phyloP scores from a whole-genome alignment of 805 yeast species.

The Ogataea trehaloabstinens region DNA sequence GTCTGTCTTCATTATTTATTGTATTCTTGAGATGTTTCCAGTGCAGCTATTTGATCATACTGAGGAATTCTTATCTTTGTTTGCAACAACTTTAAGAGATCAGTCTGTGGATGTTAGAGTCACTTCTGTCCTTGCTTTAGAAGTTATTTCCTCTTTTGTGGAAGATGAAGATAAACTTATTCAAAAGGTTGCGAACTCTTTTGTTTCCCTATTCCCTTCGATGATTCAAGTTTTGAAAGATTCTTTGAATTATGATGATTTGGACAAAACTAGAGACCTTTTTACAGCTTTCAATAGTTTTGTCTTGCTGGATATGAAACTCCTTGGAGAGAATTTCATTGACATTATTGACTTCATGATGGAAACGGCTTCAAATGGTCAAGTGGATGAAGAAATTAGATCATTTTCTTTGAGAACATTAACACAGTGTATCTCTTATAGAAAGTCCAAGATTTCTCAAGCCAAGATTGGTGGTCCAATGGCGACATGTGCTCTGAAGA shows the following conservation, averaged over 20 bases:
- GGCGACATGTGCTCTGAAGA: slow-evolving; percentile 67
- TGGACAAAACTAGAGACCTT: slow-evolving; percentile 66
- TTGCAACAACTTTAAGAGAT: slow-evolving; percentile 62
- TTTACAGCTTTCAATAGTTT: slow-evolving; percentile 85
- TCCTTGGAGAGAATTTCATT: slow-evolving; percentile 72
- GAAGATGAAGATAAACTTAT: slow-evolving; percentile 56
- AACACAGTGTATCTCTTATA: slow-evolving; percentile 71
- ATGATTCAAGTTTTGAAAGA: slow-evolving; percentile 80
- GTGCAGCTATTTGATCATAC: slow-evolving; percentile 56
- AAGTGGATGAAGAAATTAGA: slow-evolving; percentile 78
- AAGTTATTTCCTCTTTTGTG: slow-evolving; percentile 61
- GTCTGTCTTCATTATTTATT: slow-evolving; percentile 74
- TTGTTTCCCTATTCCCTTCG: slow-evolving; percentile 67
- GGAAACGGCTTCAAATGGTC: slow-evolving; percentile 66
- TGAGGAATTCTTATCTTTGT: slow-evolving; percentile 67
- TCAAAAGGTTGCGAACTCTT: slow-evolving; percentile 41
- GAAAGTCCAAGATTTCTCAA: slow-evolving; percentile 75
- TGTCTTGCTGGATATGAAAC: slow-evolving; percentile 68
- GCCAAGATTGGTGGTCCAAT: slow-evolving; percentile 83
- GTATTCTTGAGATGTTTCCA: slow-evolving; percentile 72
- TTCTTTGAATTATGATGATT: slow-evolving; percentile 67
- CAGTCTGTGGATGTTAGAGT: slow-evolving; percentile 76
- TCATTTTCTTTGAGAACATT: slow-evolving; percentile 81
- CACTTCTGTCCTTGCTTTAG: slow-evolving; percentile 78
- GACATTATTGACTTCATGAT: slow-evolving; percentile 70